Base-by-base conservation (phyloP, 331 rosid genomes). In the Stylosanthes scabra region DNA sequence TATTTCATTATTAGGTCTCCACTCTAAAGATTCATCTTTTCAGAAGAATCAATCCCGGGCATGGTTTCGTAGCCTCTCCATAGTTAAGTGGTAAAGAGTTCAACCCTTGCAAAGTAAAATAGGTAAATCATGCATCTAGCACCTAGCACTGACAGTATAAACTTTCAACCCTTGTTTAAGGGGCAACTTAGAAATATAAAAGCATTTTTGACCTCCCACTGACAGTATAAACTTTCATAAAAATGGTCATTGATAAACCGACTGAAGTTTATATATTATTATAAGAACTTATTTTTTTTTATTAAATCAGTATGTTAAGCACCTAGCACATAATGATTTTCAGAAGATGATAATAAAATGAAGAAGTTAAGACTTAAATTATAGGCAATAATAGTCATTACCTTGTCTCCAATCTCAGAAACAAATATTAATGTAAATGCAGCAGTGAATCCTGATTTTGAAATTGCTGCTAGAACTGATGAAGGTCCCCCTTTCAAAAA, bases 321-420 rank as follows among this genome's bases (percentile, higher is more conserved):
- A 59, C 54, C 67, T 67, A 49, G 46, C 25, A 77, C 52, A 75
- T 7, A 70, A 74, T 51, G 54, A 44, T 29, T 56, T 63, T 54
- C 29, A 41, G 14, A 71, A 67, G 37, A 49, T 3, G 57, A 66
- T 50, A 40, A 70, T 5, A 2, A 66, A 50, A 42, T 16, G 44
- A 55, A 16, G 66, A 71, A 16, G 13, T 37, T 34, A 15, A 49
- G n/a, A 39, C 11, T 70, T 31, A 46, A 1, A 13, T 27, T 71
- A 37, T 68, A 39, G 31, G 62, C 41, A 28, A 42, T 75, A 60
- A 51, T 25, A 45, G 59, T 39, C 49, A 9, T 78, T 84, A 94
- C 99, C 97, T 94, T 94, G 88, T 94, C 99, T 28, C 99, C 99
- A 74, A 94, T 94, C 90, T 94, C 99, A 70, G 99, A 94, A 74